Percentiles rank a stretch among this genome's conserved stretches.
Conservation (phyloP, 495 filamentous ascomycete species). For the Astrocystis sublimbata region DNA sequence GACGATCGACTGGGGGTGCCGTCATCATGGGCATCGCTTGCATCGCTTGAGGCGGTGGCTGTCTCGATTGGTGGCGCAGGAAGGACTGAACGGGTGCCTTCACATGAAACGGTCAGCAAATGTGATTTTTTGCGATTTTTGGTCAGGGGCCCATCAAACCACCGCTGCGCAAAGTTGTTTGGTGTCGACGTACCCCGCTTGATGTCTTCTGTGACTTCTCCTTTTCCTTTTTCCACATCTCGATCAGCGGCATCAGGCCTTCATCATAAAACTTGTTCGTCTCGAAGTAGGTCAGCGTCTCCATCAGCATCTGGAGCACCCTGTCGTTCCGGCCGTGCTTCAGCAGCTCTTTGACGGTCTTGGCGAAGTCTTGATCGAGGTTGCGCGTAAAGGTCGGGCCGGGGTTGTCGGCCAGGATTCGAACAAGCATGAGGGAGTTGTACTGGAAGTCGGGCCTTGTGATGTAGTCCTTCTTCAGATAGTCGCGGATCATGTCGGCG, state of each 20-base stretch:
- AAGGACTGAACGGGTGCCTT: conserved; percentile 15
- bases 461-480: conserved; percentile 66
- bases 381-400: conserved; percentile 85
- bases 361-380: conserved; percentile 76
- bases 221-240: conserved; percentile 93
- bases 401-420: conserved; percentile 91
- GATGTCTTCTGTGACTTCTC: conserved; percentile 49
- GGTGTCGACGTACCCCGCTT: conserved; percentile 17
- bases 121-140: too few relatives aligned
- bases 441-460: conserved; percentile 74
- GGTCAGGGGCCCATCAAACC: too few relatives aligned
- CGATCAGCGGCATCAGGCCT: conserved; percentile 62
- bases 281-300: conserved; percentile 80
- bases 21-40: conserved; percentile 7
- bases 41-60: background rate
- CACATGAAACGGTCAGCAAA: background rate
- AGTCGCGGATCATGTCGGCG: conserved; percentile 76
- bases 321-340: conserved; percentile 65
- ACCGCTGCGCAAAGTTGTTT: background rate
- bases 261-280: conserved; percentile 68
- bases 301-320: conserved; percentile 77
- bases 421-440: conserved; percentile 93
- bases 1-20: conserved; percentile 22
- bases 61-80: conserved; percentile 13
- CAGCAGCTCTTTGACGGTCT: conserved; percentile 73